Evolutionary conservation across 2,329 filamentous ascomycete genomes (phyloP).

Genomic region (Neonectria coccinea): DNA sequence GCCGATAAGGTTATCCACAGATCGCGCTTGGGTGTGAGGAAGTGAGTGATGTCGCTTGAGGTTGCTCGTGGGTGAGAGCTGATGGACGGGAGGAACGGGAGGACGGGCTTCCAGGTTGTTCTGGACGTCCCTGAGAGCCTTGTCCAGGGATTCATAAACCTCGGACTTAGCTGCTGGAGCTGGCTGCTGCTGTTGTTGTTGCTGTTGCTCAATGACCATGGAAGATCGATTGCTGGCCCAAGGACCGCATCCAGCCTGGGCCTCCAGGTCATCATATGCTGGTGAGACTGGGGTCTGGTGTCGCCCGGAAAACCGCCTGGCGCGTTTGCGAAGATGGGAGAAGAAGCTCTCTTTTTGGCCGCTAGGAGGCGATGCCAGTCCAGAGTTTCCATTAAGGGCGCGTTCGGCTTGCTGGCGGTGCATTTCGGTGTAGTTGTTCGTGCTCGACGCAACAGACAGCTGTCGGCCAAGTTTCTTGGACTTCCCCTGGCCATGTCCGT

Average conservation of each 20-base stretch:
- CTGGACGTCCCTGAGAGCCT: conserved; percentile 66
- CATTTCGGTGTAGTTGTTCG: conserved; percentile 90
- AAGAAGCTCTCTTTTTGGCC: conserved; percentile 97
- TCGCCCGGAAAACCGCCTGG: conserved; percentile 89
- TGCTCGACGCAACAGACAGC: conserved; percentile 89
- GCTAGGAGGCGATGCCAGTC: conserved; percentile 79
- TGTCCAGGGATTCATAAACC: conserved; percentile 71
- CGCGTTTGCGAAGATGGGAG: conserved; percentile 93
- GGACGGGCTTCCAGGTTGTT: conserved; percentile 60
- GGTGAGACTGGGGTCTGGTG: conserved; percentile 86
- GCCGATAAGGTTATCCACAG: conserved; percentile 72
- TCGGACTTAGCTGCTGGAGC: conserved; percentile 65
- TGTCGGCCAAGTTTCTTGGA: conserved; percentile 95
- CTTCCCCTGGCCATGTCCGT: conserved; percentile 68
- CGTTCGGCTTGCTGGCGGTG: conserved; percentile 93
- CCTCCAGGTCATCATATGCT: conserved; percentile 86
- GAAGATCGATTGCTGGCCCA: conserved; percentile 90
- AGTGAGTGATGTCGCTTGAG: conserved; percentile 75
- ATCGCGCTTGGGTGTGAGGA: conserved; percentile 71
- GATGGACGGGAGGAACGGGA: conserved; percentile 66
- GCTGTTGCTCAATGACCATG: conserved; percentile 76
- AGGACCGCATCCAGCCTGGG: conserved; percentile 90
- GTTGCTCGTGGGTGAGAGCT: conserved; percentile 60
- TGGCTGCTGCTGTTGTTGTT: conserved; percentile 59
- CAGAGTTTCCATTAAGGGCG: conserved; percentile 84